These are phyloP conservation scores for Fusarium kyushuense DNA, from an alignment of 2,329 filamentous ascomycete species.

Conservation along the genomic window DNA sequence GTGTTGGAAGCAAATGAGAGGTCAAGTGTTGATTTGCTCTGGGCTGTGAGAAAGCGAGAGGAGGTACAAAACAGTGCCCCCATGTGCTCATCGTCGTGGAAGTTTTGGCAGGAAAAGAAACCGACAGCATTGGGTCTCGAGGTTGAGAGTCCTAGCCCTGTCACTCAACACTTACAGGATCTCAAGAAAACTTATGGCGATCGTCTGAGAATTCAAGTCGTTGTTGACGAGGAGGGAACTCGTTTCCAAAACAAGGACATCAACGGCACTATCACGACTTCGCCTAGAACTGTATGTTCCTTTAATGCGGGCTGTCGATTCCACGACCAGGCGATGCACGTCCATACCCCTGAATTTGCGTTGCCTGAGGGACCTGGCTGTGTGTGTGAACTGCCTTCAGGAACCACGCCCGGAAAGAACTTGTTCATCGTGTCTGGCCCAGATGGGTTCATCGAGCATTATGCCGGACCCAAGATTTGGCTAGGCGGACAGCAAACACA, in stretches of 20 bases:
- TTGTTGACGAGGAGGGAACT: conserved; percentile 82
- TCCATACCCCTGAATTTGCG: conserved; percentile 50
- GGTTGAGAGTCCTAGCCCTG: conserved; percentile 54
- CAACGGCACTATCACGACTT: conserved; percentile 46
- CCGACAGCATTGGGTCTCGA: conserved; percentile 39
- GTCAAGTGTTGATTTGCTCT: conserved; percentile 75
- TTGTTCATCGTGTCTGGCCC: conserved; percentile 90
- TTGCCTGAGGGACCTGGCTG: conserved; percentile 43
- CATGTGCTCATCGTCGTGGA: conserved; percentile 42
- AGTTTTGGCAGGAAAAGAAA: conserved; percentile 39
- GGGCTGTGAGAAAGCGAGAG: conserved; percentile 76
- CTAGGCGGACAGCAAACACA: conserved; percentile 77
- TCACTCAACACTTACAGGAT: conserved; percentile 72
- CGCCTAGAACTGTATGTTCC: neutral
- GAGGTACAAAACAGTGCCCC: conserved; percentile 58
- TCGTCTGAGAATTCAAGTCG: conserved; percentile 76
- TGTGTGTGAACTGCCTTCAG: conserved; percentile 43
- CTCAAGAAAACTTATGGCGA: conserved; percentile 69
- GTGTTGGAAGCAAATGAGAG: conserved; percentile 60
- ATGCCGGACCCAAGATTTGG: conserved; percentile 85
- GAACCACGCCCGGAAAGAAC: conserved; percentile 61
- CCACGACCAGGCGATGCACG: conserved; percentile 51
- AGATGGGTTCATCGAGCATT: conserved; percentile 85
- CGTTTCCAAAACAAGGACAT: conserved; percentile 71
- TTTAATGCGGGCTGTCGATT: conserved; percentile 46